These are phyloP conservation scores for Phytomonas francai DNA, from an alignment of 208 protist genomes.

Conservation along the genomic window DNA sequence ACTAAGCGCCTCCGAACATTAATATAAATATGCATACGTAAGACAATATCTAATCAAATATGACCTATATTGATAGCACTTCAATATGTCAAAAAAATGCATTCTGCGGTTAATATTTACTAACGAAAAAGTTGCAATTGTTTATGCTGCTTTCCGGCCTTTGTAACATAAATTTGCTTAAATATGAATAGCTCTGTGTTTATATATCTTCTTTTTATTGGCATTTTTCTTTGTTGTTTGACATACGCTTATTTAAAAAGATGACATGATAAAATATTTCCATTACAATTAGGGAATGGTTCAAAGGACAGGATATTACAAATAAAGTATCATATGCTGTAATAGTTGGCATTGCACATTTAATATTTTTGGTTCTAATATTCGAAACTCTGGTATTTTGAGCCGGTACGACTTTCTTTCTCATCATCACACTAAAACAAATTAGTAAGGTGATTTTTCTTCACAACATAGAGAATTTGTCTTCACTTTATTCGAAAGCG, in stretches of 20 bases:
- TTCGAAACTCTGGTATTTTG: too few relatives aligned
- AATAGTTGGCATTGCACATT: neutral
- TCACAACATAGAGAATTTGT: neutral
- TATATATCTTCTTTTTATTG: neutral
- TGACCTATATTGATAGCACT: neutral
- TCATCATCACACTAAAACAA: neutral
- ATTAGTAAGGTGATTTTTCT: neutral
- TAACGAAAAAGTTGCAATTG: neutral
- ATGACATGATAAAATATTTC: neutral
- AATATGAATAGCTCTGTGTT: neutral
- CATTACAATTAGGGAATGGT: neutral
- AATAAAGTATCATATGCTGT: neutral
- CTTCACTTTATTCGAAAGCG: neutral
- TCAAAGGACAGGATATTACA: neutral
- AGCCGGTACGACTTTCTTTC: neutral
- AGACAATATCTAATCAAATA: neutral
- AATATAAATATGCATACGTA: neutral
- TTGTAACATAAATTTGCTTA: neutral
- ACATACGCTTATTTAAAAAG: neutral
- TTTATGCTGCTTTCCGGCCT: neutral
- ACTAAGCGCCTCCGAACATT: constrained; percentile 11
- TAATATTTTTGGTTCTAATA: too few relatives aligned
- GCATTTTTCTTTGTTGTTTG: neutral
- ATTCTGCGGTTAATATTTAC: neutral
- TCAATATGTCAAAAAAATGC: neutral